Base-by-base conservation (phyloP, 495 filamentous ascomycete species). In the Rhizodiscina lignyota region DNA sequence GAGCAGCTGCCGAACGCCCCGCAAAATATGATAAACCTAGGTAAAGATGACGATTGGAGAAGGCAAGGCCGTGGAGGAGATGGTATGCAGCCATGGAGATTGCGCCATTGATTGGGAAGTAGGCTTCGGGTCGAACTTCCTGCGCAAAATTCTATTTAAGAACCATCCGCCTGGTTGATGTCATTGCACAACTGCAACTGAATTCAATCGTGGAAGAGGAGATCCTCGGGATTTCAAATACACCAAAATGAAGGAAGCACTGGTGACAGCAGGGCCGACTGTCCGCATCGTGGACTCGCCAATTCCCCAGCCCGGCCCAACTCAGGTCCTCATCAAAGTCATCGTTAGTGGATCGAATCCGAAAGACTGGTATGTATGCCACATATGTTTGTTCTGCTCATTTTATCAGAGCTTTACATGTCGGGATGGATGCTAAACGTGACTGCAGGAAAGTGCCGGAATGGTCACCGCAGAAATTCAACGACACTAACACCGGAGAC, bases 281-380 rank as follows among this genome's bases (percentile, higher is more conserved):
- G 76, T 80, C 57, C 43, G 68, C 29, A 68, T 83, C 39, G 54
- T 72, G 32, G 72, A 82, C 41, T 64, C 64, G 21, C 60, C 70
- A n/a, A 66, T 79, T 37, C 79, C 79, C 1, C 54, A 54, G 16
- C 74, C 74, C 0, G 58, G 62, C 30, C 55, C 63, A 3, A 62
- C 70, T 38, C 68, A 89, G 38, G 58, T 85, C 18, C 62, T 85
- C 12, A 85, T 79, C 45, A 70, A 72, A 38, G 76, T 83, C 23
- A 56, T 77, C 8, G 71, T 74, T 4, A 66, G 63, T 26, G 77
- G 76, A 15, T 73, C 69, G 16, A 86, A 86, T 50, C 82, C 82
- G 2, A 86, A 86, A 48, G 82, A 87, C 56, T 83, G 77, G 79
- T 83, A 78, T 43, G 18, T 58, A 2, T 19, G 19, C 19, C 22